Conservation (phyloP, 306 rosid genomes). For the Glycine latifolia region DNA sequence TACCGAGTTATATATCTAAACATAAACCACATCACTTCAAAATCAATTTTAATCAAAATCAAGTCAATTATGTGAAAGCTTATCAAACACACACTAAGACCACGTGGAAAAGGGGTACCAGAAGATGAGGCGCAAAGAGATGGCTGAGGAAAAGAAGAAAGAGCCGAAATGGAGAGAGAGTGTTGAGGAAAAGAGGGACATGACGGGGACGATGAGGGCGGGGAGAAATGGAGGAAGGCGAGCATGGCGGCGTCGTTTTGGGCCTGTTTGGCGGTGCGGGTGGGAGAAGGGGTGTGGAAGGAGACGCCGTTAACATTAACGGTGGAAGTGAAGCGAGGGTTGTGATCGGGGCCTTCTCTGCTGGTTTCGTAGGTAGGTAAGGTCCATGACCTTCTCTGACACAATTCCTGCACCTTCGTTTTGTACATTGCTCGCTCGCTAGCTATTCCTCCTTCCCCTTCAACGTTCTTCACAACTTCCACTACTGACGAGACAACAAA, state of each 20-base stretch:
- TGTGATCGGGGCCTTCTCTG: constrained; percentile 61
- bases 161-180: background rate
- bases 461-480: background rate
- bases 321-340: constrained; percentile 54
- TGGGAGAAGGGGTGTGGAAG: constrained; percentile 7
- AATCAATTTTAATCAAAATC: no score
- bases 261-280: constrained; percentile 51
- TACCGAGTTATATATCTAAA: no score
- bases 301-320: constrained; percentile 48
- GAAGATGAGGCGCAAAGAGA: background rate
- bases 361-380: constrained; percentile 49
- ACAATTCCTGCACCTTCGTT: constrained; percentile 62
- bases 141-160: constrained; percentile 44
- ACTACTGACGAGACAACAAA: background rate
- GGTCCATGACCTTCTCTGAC: constrained; percentile 58
- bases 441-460: background rate
- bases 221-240: constrained; percentile 63
- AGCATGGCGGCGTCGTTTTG: constrained; percentile 70
- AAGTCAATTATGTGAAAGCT: no score
- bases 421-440: constrained; percentile 58
- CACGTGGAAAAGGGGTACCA: constrained; percentile 15
- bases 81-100: background rate
- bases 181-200: constrained; percentile 2
- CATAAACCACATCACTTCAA: no score
- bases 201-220: background rate